A percentile compares a stretch with the other conserved stretches of the same genome.
Conservation (phyloP, 176 grass and related monocot species). For the Puya raimondii region DNA sequence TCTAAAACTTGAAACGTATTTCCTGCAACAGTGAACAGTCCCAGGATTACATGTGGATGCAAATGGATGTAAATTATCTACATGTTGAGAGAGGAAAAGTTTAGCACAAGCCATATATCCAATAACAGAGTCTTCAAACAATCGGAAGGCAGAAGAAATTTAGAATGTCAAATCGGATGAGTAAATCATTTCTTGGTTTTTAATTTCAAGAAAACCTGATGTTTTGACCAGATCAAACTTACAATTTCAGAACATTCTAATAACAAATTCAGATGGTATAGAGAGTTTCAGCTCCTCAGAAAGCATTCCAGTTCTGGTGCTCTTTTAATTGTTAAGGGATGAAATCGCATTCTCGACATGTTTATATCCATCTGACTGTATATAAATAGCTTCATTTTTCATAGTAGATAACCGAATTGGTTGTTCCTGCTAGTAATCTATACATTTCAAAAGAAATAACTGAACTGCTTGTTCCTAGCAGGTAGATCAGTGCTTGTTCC, state of each 20-base stretch:
- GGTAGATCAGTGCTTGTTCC: no score
- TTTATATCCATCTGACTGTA: not conserved
- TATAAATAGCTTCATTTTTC: not conserved
- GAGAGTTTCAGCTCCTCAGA: not conserved
- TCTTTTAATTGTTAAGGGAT: not conserved
- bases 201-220: not conserved
- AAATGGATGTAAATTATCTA: not conserved
- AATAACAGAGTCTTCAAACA: not conserved
- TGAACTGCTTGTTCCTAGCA: no score
- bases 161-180: not conserved
- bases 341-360: not conserved
- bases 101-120: not conserved
- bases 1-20: conserved; percentile 84
- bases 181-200: not conserved
- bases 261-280: no score
- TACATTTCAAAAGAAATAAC: not conserved
- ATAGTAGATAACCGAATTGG: not conserved
- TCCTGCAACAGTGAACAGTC: conserved; percentile 38
- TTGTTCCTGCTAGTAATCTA: not conserved
- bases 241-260: no score
- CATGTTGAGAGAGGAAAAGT: not conserved
- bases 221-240: not conserved
- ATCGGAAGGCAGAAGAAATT: not conserved
- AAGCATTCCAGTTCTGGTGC: no score
- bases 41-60: not conserved